These are phyloP conservation scores for Suillus luteus DNA, from an alignment of 768 basidiomycete genomes.

Conservation along the genomic window DNA sequence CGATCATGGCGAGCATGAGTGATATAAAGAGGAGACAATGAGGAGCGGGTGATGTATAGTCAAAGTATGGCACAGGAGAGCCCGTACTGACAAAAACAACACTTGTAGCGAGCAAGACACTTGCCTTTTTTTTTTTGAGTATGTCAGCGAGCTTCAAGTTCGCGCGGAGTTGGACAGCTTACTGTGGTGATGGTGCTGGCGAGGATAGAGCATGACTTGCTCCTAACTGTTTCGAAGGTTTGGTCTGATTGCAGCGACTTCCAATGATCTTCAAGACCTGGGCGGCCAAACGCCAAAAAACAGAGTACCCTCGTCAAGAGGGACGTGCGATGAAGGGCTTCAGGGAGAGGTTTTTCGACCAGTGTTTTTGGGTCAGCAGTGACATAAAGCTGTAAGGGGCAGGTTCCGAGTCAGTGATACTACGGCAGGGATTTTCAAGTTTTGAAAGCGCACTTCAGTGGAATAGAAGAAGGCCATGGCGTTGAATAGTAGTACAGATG, in stretches of 20 bases:
- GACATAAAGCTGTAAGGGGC: neutral
- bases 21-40: neutral
- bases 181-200: neutral
- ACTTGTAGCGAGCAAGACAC: neutral
- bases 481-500: too few species aligned
- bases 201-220: neutral
- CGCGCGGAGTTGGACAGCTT: neutral
- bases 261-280: neutral
- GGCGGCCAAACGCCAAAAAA: neutral
- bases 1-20: neutral
- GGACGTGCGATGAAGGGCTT: neutral
- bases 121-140: neutral
- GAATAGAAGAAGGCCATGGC: neutral
- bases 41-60: neutral
- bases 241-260: neutral
- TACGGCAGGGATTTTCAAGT: neutral
- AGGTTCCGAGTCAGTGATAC: neutral
- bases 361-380: neutral
- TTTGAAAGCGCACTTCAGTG: neutral
- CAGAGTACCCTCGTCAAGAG: neutral
- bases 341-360: neutral
- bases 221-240: neutral
- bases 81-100: neutral
- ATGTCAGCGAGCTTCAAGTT: neutral
- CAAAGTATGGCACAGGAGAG: neutral